phyloP scores from a whole-genome alignment of 495 filamentous ascomycete genomes.

The Letharia columbiana region DNA sequence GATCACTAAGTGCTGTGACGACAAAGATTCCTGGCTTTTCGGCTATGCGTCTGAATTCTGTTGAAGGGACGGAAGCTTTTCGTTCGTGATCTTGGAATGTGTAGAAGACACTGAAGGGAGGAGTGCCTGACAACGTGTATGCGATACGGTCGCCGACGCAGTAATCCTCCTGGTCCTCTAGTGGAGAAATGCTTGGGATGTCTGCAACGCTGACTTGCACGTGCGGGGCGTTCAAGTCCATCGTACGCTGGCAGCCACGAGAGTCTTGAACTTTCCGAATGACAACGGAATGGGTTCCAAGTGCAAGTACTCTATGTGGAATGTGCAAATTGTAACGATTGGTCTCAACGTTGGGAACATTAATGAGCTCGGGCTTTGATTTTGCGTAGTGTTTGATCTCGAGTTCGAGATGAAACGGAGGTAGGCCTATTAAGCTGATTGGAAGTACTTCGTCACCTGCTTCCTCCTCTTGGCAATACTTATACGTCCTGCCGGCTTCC shows the following conservation, averaged over 20 bases:
- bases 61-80: constrained; percentile 67
- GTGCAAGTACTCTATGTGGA: constrained; percentile 68
- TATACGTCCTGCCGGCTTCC: constrained; percentile 88
- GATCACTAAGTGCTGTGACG: constrained; percentile 76
- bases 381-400: constrained; percentile 84
- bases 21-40: constrained; percentile 81
- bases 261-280: constrained; percentile 83
- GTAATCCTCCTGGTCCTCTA: constrained; percentile 82
- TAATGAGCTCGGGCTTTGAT: constrained; percentile 68
- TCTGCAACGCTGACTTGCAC: constrained; percentile 86
- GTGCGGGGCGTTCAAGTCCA: constrained; percentile 54
- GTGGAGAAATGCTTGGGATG: constrained; percentile 75
- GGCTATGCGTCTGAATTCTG: constrained; percentile 82
- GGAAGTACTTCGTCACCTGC: constrained; percentile 76
- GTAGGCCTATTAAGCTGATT: constrained; percentile 67
- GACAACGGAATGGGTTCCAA: constrained; percentile 76
- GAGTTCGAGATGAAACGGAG: constrained; percentile 83
- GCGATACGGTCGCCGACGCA: constrained; percentile 91
- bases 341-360: constrained; percentile 64
- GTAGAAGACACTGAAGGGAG: constrained; percentile 90
- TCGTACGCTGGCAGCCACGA: constrained; percentile 69
- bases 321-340: constrained; percentile 71
- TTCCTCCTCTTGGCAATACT: constrained; percentile 81
- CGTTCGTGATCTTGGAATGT: constrained; percentile 67
- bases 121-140: constrained; percentile 77